Conservation (phyloP, 495 filamentous ascomycete species). For the Penicillium pulvis region DNA sequence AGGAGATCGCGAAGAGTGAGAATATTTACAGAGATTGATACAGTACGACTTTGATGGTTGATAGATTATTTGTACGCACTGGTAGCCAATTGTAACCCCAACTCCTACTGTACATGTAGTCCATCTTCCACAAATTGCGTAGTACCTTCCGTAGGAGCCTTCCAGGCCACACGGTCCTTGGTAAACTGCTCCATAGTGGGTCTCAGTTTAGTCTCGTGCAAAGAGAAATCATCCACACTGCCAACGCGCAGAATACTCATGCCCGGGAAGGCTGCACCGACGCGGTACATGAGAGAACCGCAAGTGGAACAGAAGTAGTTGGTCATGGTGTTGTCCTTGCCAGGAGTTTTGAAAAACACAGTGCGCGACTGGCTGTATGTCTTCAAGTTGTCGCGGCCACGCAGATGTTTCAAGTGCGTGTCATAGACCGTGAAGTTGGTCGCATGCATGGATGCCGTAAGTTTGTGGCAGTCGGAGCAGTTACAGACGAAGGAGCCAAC, state of each 20-base stretch:
- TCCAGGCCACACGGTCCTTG: constrained; percentile 3
- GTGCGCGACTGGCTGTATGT: constrained; percentile 33
- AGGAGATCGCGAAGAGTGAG: no score
- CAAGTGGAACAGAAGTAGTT: constrained; percentile 58
- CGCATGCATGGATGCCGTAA: constrained; percentile 61
- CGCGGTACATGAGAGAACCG: constrained; percentile 56
- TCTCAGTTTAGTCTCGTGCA: constrained; percentile 53
- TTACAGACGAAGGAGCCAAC: constrained; percentile 57
- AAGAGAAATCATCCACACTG: constrained; percentile 54
- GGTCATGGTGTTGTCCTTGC: constrained; percentile 46
- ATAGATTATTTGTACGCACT: not conserved
- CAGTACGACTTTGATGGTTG: not conserved
- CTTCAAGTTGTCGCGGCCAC: constrained; percentile 48
- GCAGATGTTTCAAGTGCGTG: constrained; percentile 43
- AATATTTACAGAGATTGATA: no score
- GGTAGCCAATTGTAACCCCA: not conserved
- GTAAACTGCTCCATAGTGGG: constrained; percentile 28
- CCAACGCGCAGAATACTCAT: constrained; percentile 51
- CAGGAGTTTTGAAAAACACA: constrained; percentile 32
- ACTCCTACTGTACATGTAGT: constrained; percentile 1
- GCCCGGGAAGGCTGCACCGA: constrained; percentile 36
- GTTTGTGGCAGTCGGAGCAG: constrained; percentile 59
- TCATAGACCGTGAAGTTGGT: constrained; percentile 53
- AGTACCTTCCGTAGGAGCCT: constrained; percentile 6
- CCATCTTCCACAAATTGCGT: constrained; percentile 5